Percentiles rank a stretch among this genome's conserved stretches.
These are phyloP conservation scores for Dryadomyces quercivorus DNA, from an alignment of 2,329 filamentous ascomycete species.

Conservation along the genomic window DNA sequence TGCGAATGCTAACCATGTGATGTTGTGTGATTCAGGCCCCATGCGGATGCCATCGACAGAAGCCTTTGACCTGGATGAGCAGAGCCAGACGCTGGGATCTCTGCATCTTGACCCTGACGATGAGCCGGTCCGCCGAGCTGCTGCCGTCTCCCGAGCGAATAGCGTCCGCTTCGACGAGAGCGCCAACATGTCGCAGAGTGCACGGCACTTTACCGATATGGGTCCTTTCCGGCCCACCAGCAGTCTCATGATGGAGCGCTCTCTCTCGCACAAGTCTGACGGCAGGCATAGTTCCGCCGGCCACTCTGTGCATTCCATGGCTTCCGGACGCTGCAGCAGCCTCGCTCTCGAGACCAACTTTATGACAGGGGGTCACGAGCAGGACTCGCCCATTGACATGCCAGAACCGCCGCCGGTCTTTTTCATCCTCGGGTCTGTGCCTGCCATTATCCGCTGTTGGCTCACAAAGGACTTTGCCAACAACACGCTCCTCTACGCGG, in stretches of 20 bases:
- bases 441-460: constrained; percentile 94
- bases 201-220: constrained; percentile 74
- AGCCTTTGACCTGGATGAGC: constrained; percentile 84
- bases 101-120: constrained; percentile 82
- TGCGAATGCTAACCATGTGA: background rate
- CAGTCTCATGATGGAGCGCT: constrained; percentile 80
- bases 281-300: constrained; percentile 90
- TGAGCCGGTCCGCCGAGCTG: constrained; percentile 62
- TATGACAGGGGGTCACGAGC: constrained; percentile 47
- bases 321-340: constrained; percentile 75
- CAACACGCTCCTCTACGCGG: constrained; percentile 77
- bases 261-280: constrained; percentile 89
- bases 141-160: constrained; percentile 83
- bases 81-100: constrained; percentile 66
- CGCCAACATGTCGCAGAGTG: constrained; percentile 69
- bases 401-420: constrained; percentile 71
- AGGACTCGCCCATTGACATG: constrained; percentile 58
- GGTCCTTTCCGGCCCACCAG: constrained; percentile 65
- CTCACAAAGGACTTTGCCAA: constrained; percentile 84
- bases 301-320: constrained; percentile 55
- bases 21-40: constrained; percentile 44
- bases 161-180: constrained; percentile 97
- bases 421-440: constrained; percentile 76
- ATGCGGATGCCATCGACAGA: constrained; percentile 69
- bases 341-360: constrained; percentile 70